Base-by-base conservation (phyloP, 164 flowering plant genomes). In the Nelumbo lutea region DNA sequence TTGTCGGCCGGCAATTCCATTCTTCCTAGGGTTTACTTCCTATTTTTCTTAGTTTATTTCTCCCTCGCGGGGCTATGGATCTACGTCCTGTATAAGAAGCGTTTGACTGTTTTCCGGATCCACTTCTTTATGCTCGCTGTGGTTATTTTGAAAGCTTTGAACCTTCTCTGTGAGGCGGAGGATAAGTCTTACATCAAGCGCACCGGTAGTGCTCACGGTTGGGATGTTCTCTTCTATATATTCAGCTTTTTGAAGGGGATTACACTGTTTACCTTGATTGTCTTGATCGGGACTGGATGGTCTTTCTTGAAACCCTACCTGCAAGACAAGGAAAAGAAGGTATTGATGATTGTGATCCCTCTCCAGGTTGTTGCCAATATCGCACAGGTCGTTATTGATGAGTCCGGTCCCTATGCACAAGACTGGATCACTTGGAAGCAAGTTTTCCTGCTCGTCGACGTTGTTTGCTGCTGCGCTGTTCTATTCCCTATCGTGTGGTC, bases 401-500 rank as follows among this genome's bases (percentile, higher is more conserved):
- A 67, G 48, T 57, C 6, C 5, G 70, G 70, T 1, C 70, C 70
- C 7, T 67, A 57, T 57, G 62, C 39, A 14, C 70, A 56, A 43
- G 70, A 55, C 44, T 57, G 61, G 70, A 38, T 53, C n/a, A 53
- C 62, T 5, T 67, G 70, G 70, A 67, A 67, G 47, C 62, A 67
- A 51, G 61, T 67, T 9, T 67, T 67, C 52, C 50, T 67, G 50
- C 61, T 67, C 6, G 70, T 67, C 13, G 70, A 67, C 58, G 70
- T 67, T 45, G 52, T 57, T 39, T 67, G 70, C 50, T 67, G 70
- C 10, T 67, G 70, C 44, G 70, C 98, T 0, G 93, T 94, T 27
- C 71, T 94, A 68, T 94, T 94, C 76, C 98, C 97, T 0, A 90
- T 94, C 60, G 95, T 91, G 2, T 94, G 98, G 98, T 94, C 96